Evolutionary conservation across 2,329 filamentous ascomycete genomes (phyloP), one percentile per base, ranked within the genome.

Genomic region (Aspergillus latus): DNA sequence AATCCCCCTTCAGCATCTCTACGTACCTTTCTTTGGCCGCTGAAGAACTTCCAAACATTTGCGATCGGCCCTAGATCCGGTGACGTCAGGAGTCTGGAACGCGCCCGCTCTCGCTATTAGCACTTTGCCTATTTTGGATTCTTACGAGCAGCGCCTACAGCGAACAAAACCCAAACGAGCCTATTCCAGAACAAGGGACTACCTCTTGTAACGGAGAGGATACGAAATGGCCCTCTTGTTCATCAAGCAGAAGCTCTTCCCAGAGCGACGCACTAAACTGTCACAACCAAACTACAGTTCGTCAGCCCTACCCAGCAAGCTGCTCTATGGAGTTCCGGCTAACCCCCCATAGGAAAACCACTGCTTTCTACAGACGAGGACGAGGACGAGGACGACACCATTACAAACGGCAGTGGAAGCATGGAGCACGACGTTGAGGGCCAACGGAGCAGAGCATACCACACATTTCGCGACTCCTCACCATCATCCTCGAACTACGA

Each of bases 151-250:
- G 32, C 46, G 34, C 34, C 48, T 16, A 50, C 13, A 16, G 16
- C n/a, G 13, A 34, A 34, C 11, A 34, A 47, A n/a, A 28, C 26
- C 42, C 16, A 13, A 7, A 21, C 10, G 21, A 44, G 9, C 28
- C 15, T 21, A 26, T 44, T n/a, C 26, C 36, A 16, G 13, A 45
- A 45, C 40, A 37, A 45, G 45, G 10, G 13, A 55, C 28, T 13
- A 21, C 21, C 9, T 29, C 15, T 32, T 16, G 26, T n/a, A 7
- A 11, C 10, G 13, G 26, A 36, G n/a, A 26, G 0, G 26, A 39
- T 5, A 42, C 47, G 64, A 36, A 28, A 75, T 74, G 72, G 72
- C 71, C n/a, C 61, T 74, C n/a, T 58, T 73, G 16, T 74, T 74
- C 48, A 42, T 74, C 58, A 74, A 72, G 56, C 65, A 72, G 46